Base-by-base conservation (phyloP, 345 rosid species). In the Dipteronia sinensis region DNA sequence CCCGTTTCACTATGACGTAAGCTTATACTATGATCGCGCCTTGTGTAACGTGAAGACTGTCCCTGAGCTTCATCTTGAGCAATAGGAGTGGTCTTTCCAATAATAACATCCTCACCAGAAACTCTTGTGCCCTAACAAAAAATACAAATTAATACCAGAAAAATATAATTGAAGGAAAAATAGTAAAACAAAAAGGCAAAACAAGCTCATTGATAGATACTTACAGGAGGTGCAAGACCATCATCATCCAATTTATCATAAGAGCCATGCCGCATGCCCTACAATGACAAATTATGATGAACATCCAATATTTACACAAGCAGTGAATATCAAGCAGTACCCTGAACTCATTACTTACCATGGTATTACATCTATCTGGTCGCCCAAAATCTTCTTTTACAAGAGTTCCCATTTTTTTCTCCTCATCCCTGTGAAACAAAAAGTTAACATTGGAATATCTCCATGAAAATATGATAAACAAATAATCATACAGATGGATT, bases 201-300 rank as follows among this genome's bases (percentile, higher is more conserved):
- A 64, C 55, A n/a, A 66, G 31, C 12, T 76, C 59, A 51, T 31
- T 22, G 44, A 16, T 49, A 74, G 74, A 22, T 34, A 78, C 96
- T 88, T 83, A 93, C 97, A 67, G 99, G 99, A 86, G 97, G 99
- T 31, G 96, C 99, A 78, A 95, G 97, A 82, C 99, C 99, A 90
- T 95, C 99, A 79, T 95, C 98, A 62, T 95, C 99, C 86, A 95
- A 80, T 79, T 95, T 95, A 69, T 95, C 98, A 72, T 95, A 95
- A 47, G 99, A 95, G 74, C 99, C 99, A 89, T 95, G 98, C 65
- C 95, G 91, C 99, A 94, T 93, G 76, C 98, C 99, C 98, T 95
- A 87, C 29, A 82, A 81, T 61, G 74, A 74, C 29, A 47, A 83
- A 74, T 67, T 59, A 4, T 9, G 27, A 76, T 71, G 59, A 44